These are phyloP conservation scores for Akanthomyces dipterigenus DNA, from an alignment of 2,329 filamentous ascomycete species.

Conservation along the genomic window DNA sequence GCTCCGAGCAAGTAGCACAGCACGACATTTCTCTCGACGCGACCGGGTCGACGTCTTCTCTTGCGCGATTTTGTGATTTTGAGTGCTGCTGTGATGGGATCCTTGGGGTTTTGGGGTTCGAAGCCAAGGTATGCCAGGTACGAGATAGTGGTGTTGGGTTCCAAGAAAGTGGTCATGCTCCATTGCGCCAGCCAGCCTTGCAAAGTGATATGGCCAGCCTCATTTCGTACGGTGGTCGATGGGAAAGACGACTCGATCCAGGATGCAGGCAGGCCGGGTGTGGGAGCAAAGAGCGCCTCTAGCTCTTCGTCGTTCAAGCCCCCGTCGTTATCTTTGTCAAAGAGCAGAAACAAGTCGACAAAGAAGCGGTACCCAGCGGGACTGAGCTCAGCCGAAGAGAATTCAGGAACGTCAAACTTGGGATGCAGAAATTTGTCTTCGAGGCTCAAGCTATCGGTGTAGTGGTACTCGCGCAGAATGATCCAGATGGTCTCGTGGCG, in stretches of 20 bases:
- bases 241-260: constrained; percentile 90
- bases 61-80: constrained; percentile 92
- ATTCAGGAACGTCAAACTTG: constrained; percentile 89
- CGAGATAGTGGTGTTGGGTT: constrained; percentile 88
- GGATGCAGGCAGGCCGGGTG: constrained; percentile 76
- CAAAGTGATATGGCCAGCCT: constrained; percentile 88
- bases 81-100: constrained; percentile 72
- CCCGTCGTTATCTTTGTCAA: constrained; percentile 96
- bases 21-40: constrained; percentile 90
- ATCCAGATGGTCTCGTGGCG: constrained; percentile 98
- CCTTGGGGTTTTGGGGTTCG: constrained; percentile 69
- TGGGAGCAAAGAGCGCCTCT: constrained; percentile 81
- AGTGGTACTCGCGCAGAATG: constrained; percentile 88
- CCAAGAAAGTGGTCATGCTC: constrained; percentile 99
- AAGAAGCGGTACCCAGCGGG: constrained; percentile 96
- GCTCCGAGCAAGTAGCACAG: constrained; percentile 88
- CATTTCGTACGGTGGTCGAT: constrained; percentile 88
- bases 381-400: constrained; percentile 86
- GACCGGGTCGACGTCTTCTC: constrained; percentile 69
- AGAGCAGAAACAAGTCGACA: constrained; percentile 88
- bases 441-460: constrained; percentile 88
- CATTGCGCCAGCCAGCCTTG: constrained; percentile 98
- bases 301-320: constrained; percentile 84
- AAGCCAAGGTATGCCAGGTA: constrained; percentile 96
- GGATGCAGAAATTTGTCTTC: constrained; percentile 89